Evolutionary conservation across 352 stramenopile genomes (phyloP).

Genomic region (Globisporangium viniferum): DNA sequence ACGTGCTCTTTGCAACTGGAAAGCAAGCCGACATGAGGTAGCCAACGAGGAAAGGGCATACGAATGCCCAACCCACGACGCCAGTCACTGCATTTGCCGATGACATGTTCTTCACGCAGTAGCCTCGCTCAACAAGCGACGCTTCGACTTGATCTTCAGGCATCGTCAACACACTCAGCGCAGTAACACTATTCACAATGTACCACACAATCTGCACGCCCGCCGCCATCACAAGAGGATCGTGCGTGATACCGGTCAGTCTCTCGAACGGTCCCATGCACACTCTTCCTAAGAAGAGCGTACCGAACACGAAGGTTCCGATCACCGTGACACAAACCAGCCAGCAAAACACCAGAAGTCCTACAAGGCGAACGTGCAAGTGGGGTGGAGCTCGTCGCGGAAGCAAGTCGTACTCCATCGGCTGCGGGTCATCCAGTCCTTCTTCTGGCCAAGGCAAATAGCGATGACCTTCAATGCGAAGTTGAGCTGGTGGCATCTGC

Average conservation of each 20-base stretch:
- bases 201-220: slow-evolving; percentile 80
- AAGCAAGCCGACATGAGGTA: slow-evolving; percentile 56
- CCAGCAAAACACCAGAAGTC: slow-evolving; percentile 57
- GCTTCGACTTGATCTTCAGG: slow-evolving; percentile 61
- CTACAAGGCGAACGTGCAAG: slow-evolving; percentile 48
- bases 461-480: slow-evolving; percentile 64
- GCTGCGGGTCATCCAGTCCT: slow-evolving; percentile 60
- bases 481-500: slow-evolving; percentile 61
- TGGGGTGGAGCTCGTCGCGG: slow-evolving; percentile 48
- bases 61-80: slow-evolving; percentile 64
- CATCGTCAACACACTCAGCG: slow-evolving; percentile 55
- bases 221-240: slow-evolving; percentile 68
- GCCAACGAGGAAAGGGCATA: slow-evolving; percentile 70
- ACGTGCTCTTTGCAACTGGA: slow-evolving; percentile 37
- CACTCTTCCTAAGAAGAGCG: slow-evolving; percentile 61
- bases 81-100: slow-evolving; percentile 41
- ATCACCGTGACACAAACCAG: slow-evolving; percentile 56
- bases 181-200: slow-evolving; percentile 60
- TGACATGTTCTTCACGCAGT: slow-evolving; percentile 67
- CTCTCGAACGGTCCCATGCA: slow-evolving; percentile 73
- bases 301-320: slow-evolving; percentile 60
- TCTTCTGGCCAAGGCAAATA: slow-evolving; percentile 86
- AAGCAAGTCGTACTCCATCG: slow-evolving; percentile 73
- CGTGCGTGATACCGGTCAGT: slow-evolving; percentile 63
- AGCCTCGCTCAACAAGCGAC: slow-evolving; percentile 55